Percentiles rank a stretch among this genome's conserved stretches.
phyloP scores from a whole-genome alignment of 129 eudicot species.

The Logfia minima region DNA sequence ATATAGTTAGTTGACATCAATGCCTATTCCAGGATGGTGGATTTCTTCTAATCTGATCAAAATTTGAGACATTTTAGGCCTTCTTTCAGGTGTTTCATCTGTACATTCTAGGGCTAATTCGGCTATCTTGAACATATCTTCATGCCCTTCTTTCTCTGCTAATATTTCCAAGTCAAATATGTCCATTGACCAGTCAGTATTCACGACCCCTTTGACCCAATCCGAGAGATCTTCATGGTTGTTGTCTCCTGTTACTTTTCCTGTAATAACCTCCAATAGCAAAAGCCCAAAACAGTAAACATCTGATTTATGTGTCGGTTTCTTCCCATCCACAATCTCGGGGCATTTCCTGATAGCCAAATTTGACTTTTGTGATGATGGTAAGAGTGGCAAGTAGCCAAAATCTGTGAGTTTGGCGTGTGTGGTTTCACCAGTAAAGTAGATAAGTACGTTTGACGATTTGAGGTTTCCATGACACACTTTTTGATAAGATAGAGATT shows the following conservation, averaged over 20 bases:
- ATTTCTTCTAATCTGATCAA: conserved; percentile 53
- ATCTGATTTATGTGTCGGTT: conserved; percentile 51
- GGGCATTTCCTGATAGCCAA: conserved; percentile 50
- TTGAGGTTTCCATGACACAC: conserved; percentile 78
- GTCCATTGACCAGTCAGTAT: conserved; percentile 66
- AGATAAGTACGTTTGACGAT: conserved; percentile 59
- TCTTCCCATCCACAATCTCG: conserved; percentile 46
- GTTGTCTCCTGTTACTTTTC: conserved; percentile 47
- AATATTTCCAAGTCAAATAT: conserved; percentile 70
- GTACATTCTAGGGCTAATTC: conserved; percentile 71
- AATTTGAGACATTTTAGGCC: conserved; percentile 56
- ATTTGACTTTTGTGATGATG: conserved; percentile 36
- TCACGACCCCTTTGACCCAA: conserved; percentile 58
- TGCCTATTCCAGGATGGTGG: conserved; percentile 9
- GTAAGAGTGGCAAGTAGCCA: conserved; percentile 56
- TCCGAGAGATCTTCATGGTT: conserved; percentile 43
- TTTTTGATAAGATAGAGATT: conserved; percentile 50
- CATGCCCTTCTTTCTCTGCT: conserved; percentile 63
- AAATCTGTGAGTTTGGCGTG: conserved; percentile 61
- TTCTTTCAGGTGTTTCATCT: conserved; percentile 45
- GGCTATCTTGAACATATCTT: conserved; percentile 68
- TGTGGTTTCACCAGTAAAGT: conserved; percentile 17
- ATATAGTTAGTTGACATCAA: conserved; percentile 19
- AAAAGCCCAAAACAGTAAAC: conserved; percentile 67
- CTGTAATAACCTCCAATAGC: conserved; percentile 62